These are phyloP conservation scores for Mycena galericulata DNA, from an alignment of 768 basidiomycete species.

Conservation along the genomic window DNA sequence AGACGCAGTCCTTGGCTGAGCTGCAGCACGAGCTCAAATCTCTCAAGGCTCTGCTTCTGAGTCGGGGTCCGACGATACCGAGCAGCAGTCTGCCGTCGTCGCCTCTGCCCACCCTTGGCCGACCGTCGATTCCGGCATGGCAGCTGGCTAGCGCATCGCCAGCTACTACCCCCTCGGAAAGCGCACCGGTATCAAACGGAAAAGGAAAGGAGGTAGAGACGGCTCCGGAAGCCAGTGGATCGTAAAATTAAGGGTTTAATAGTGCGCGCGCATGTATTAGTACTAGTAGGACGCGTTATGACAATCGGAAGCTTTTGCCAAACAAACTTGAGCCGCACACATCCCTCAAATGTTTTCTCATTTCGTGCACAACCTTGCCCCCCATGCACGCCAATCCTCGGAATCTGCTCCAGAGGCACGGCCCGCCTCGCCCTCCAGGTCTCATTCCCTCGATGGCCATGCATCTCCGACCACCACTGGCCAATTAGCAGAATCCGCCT, in stretches of 20 bases:
- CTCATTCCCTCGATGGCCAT: slow-evolving; percentile 24
- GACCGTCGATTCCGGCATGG: slow-evolving; percentile 91
- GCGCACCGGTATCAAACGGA: slow-evolving; percentile 50
- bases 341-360: slow-evolving; percentile 73
- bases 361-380: slow-evolving; percentile 77
- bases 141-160: slow-evolving; percentile 70
- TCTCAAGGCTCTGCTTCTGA: slow-evolving; percentile 88
- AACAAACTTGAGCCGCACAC: neutral
- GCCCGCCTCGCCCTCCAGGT: slow-evolving; percentile 22
- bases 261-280: too few relatives aligned
- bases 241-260: neutral
- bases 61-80: slow-evolving; percentile 67
- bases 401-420: slow-evolving; percentile 21
- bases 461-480: slow-evolving; percentile 55
- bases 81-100: slow-evolving; percentile 57
- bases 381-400: slow-evolving; percentile 38
- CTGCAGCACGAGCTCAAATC: slow-evolving; percentile 96
- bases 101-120: slow-evolving; percentile 64
- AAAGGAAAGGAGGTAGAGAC: slow-evolving; percentile 71
- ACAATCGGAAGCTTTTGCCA: neutral
- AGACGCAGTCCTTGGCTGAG: slow-evolving; percentile 85
- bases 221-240: slow-evolving; percentile 17
- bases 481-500: slow-evolving; percentile 71
- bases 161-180: slow-evolving; percentile 33
- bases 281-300: slow-evolving; percentile 14